Evolutionary conservation across 768 basidiomycete species (phyloP).

Genomic region (Phylloporus sp.): DNA sequence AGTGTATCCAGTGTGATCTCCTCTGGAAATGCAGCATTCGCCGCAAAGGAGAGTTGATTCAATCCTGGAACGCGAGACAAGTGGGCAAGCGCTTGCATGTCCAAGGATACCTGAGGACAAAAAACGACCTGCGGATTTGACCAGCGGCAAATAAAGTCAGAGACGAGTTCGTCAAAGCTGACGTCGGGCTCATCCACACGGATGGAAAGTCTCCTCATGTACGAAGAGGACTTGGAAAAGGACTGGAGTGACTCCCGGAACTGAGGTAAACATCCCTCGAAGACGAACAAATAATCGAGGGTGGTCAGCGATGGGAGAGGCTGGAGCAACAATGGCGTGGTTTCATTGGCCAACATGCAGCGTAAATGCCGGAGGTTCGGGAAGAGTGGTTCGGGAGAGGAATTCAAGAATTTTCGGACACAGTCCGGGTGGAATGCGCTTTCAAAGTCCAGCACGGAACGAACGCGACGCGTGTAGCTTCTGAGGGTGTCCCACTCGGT

Average conservation of each 20-base stretch:
- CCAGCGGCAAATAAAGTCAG: constrained; percentile 3
- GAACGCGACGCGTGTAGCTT: constrained; percentile 5
- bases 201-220: not conserved
- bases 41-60: not conserved
- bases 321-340: not conserved
- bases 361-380: not conserved
- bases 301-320: not conserved
- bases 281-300: not conserved
- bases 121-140: not conserved
- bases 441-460: constrained; percentile 3
- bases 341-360: not conserved
- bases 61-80: not conserved
- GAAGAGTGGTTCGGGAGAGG: not conserved
- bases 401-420: not conserved
- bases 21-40: too few species aligned
- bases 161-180: not conserved
- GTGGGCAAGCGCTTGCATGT: not conserved
- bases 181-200: not conserved
- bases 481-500: constrained; percentile 3
- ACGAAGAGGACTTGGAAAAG: not conserved
- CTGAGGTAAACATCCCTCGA: not conserved
- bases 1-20: not conserved
- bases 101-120: not conserved
- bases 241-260: not conserved
- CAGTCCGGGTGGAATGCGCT: constrained; percentile 1